Conservation (phyloP, 2,329 filamentous ascomycete species). For the Amauroascus niger region DNA sequence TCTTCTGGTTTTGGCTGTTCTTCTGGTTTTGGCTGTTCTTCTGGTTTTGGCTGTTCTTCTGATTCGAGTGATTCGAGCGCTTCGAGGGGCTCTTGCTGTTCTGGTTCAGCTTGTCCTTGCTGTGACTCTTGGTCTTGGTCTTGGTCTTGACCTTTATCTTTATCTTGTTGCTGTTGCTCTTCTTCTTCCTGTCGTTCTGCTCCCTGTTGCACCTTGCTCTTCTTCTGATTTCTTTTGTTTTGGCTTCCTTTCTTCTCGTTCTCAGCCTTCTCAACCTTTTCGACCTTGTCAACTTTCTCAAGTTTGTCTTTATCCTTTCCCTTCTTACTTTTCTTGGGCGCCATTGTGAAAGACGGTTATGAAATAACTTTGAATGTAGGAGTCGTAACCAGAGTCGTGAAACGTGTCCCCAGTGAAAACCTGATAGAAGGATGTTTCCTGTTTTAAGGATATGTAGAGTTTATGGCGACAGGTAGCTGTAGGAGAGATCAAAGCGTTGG, state of each 20-base stretch:
- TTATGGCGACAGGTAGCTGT: constrained; percentile 3
- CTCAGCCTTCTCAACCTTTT: neutral
- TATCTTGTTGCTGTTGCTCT: neutral
- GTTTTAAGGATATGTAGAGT: neutral
- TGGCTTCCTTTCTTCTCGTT: constrained; percentile 6
- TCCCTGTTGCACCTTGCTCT: constrained; percentile 12
- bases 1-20: neutral
- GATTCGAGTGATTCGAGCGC: too few relatives aligned
- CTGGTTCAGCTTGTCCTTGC: constrained; percentile 2
- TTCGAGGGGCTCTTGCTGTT: neutral
- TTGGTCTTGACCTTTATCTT: too few relatives aligned
- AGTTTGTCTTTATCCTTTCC: constrained; percentile 12
- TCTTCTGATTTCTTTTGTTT: constrained; percentile 14
- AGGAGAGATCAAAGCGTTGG: constrained; percentile 1
- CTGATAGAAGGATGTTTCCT: neutral
- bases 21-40: too few relatives aligned
- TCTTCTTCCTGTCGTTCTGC: constrained; percentile 7
- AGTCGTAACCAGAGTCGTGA: constrained; percentile 7
- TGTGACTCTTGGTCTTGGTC: neutral
- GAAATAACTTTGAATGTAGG: constrained; percentile 4
- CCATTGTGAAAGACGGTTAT: constrained; percentile 8
- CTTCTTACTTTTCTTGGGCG: constrained; percentile 13
- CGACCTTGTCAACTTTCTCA: too few relatives aligned
- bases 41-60: too few relatives aligned
- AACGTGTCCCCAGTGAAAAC: constrained; percentile 20